Evolutionary conservation across 106 monocot species (phyloP), one percentile per base, ranked within the genome.

Genomic region (Allium sativum): DNA sequence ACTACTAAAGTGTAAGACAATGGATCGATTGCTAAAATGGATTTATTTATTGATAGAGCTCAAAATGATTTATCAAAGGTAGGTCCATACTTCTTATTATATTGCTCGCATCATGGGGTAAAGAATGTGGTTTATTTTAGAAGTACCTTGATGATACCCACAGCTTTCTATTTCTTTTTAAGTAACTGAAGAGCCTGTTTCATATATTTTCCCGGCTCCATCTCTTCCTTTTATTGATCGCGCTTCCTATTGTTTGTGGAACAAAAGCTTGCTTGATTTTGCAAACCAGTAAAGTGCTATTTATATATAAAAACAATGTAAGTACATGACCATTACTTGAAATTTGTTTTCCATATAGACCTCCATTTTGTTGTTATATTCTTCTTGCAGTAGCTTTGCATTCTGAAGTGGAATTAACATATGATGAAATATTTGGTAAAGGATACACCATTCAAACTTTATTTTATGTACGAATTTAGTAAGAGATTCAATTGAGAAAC

Each of bases 171-270:
- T 75, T 89, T 89, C 70, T 89, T 94, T 77, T 94, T 94, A 21
- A 89, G 86, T 72, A 94, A 31, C 71, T 89, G 94, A 41, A 89
- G 86, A n/a, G 94, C 94, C 46, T 94, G 94, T 66, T 89, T 89
- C 71, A 89, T 16, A 50, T 86, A 48, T 65, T 89, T 94, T 67
- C 63, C 77, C 56, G 81, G 86, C 31, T 86, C 83, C 41, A 81
- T 76, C 61, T 83, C 86, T 67, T 86, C 89, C 55, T 81, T 86
- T 66, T 83, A 76, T 9, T 70, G 22, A 20, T 12, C 65, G 4
- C 57, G 76, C 76, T 81, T 94, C 94, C 93, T 93, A 63, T 47
- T 56, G 7, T 2, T 20, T n/a, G n/a, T n/a, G n/a, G n/a, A n/a
- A n/a, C n/a, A n/a, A n/a, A n/a, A n/a, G n/a, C n/a, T n/a, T n/a